Base-by-base conservation (phyloP, 1,284 basidiomycete species). In the Cutaneotrichosporon sp. region DNA sequence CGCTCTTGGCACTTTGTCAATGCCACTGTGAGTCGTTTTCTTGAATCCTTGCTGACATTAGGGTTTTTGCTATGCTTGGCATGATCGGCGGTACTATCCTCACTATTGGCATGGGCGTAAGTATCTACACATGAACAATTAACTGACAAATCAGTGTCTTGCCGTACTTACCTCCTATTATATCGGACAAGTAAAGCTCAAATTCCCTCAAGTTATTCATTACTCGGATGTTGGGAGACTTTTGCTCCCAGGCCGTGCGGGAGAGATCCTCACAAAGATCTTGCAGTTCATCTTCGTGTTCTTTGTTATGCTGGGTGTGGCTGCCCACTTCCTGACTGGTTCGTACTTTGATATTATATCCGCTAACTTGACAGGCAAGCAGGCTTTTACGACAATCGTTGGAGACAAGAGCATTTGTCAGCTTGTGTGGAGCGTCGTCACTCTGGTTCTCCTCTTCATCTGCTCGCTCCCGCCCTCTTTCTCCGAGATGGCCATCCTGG, bases 401-500 rank as follows among this genome's bases (percentile, higher is more conserved):
- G 34, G 34, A 8, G 34, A 36, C 32, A 63, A 52, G 7, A 68
- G 63, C 34, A 64, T 64, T 4, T 64, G 65, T 57, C 16, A 42
- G 36, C 9, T 65, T 26, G 57, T 65, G 9, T 68, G 64, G 64
- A 58, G 61, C 16, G 53, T 62, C n/a, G 53, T 68, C 5, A 62
- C 66, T 14, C 61, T 63, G 52, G 30, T 68, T 11, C 56, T 68
- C 10, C 59, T 65, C 16, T 63, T 68, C 63, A 2, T 67, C 18
- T 65, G 64, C 18, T 51, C 66, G 0, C 46, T 68, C 9, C 66
- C 64, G 31, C 66, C 64, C 26, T 63, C 63, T 55, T 63, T 65
- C 46, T 51, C 66, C 8, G 66, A 75, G 52, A 71, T 80, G 55
- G 71, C 73, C 4, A 65, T 71, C 11, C 68, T 80, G 22, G 71